phyloP scores from a whole-genome alignment of 208 protist genomes.

The Acanthamoeba triangularis region DNA sequence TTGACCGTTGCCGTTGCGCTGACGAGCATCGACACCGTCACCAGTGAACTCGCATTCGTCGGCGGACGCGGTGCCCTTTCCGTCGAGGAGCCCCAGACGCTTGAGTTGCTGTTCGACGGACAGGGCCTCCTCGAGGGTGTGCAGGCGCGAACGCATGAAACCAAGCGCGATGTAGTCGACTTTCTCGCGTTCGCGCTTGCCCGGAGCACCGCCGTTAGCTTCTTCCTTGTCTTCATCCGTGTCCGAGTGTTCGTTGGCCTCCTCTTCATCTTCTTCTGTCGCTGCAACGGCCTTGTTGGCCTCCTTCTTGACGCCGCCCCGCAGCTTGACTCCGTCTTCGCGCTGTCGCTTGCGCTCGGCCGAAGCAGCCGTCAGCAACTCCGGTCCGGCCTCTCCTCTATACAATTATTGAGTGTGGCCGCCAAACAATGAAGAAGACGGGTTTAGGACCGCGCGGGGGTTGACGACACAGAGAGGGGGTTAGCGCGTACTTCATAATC shows the following conservation, averaged over 20 bases:
- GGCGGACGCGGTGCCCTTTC: not conserved
- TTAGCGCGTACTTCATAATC: constrained; percentile 6
- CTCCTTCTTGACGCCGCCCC: constrained; percentile 6
- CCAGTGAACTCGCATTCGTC: not conserved
- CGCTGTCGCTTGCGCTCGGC: constrained; percentile 25
- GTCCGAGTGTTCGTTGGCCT: not conserved
- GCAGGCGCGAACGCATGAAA: constrained; percentile 25
- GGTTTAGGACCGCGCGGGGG: not conserved
- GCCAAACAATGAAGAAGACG: not conserved
- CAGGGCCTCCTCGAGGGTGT: constrained; percentile 61
- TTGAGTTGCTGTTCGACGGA: constrained; percentile 53
- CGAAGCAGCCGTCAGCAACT: not conserved
- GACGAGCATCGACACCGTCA: not conserved
- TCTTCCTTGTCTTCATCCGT: constrained; percentile 18
- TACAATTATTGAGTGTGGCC: not conserved
- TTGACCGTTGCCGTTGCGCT: not conserved
- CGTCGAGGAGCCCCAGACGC: not conserved
- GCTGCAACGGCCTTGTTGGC: not conserved
- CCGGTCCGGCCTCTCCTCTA: not conserved
- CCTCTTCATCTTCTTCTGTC: not conserved
- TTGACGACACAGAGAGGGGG: not conserved
- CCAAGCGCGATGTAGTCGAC: constrained; percentile 40
- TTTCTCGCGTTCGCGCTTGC: constrained; percentile 10
- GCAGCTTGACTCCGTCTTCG: not conserved
- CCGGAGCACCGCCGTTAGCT: not conserved